Conservation (phyloP, 441 rosid species). For the Pelargonium myrrhifolium region DNA sequence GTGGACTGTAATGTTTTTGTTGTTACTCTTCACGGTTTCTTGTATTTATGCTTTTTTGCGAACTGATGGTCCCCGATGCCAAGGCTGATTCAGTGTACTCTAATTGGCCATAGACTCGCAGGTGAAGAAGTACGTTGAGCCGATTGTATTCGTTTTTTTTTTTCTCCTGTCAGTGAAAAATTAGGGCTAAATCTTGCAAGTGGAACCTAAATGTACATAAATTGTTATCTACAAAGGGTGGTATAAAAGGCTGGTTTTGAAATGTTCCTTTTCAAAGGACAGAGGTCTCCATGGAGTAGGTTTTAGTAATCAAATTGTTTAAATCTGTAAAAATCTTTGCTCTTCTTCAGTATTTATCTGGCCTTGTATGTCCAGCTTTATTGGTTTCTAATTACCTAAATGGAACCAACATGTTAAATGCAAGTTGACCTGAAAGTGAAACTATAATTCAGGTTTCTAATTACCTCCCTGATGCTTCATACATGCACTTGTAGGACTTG, state of each 20-base stretch:
- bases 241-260: no score
- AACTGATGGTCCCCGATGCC: neutral
- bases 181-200: neutral
- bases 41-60: neutral
- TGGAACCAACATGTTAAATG: neutral
- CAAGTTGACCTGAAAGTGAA: neutral
- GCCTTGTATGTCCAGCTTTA: neutral
- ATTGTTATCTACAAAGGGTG: neutral
- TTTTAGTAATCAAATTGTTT: neutral
- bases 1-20: neutral
- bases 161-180: neutral
- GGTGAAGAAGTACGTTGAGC: neutral
- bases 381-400: neutral
- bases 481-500: neutral
- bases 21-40: neutral
- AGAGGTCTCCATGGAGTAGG: neutral
- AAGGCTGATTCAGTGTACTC: neutral
- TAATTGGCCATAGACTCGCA: neutral
- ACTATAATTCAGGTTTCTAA: neutral
- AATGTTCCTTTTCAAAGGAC: neutral
- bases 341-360: neutral
- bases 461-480: neutral
- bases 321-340: neutral
- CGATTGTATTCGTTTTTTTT: neutral
- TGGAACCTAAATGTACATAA: conserved; percentile 1